phyloP scores from a whole-genome alignment of 495 filamentous ascomycete genomes.

The Sordaria brevicollis region DNA sequence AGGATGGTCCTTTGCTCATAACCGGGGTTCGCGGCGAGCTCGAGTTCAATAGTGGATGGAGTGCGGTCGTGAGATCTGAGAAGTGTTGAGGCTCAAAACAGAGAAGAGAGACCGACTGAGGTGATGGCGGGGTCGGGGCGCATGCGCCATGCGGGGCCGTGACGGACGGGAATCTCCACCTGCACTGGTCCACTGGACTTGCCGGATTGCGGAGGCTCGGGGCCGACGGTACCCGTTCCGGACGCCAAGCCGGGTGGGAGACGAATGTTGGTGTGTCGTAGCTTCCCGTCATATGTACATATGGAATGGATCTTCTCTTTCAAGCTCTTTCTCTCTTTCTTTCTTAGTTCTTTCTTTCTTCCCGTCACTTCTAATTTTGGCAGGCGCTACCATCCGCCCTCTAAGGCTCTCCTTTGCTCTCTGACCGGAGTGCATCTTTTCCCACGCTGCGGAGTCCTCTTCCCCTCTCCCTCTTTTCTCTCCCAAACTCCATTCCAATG shows the following conservation, averaged over 20 bases:
- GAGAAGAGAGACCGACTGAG: background rate
- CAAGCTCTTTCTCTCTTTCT: no score
- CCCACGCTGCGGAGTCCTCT: background rate
- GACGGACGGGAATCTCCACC: background rate
- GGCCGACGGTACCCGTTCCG: background rate
- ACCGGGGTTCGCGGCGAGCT: background rate
- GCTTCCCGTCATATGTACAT: background rate
- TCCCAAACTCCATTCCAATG: background rate
- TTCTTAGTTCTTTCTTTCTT: background rate
- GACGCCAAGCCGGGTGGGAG: background rate
- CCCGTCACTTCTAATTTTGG: background rate
- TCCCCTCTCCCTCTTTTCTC: background rate
- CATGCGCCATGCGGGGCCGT: background rate
- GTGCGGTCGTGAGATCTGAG: background rate
- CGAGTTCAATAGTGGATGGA: background rate
- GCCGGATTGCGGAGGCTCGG: background rate
- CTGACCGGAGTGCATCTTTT: no score
- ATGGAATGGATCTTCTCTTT: no score
- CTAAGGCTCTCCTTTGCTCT: background rate
- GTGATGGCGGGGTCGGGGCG: background rate
- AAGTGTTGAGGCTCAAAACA: background rate
- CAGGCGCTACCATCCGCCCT: background rate
- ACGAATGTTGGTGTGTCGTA: no score
- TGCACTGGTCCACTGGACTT: no score
- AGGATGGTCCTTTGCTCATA: background rate